Conservation (phyloP, 2,329 filamentous ascomycete species). For the Alternaria tenuissima region DNA sequence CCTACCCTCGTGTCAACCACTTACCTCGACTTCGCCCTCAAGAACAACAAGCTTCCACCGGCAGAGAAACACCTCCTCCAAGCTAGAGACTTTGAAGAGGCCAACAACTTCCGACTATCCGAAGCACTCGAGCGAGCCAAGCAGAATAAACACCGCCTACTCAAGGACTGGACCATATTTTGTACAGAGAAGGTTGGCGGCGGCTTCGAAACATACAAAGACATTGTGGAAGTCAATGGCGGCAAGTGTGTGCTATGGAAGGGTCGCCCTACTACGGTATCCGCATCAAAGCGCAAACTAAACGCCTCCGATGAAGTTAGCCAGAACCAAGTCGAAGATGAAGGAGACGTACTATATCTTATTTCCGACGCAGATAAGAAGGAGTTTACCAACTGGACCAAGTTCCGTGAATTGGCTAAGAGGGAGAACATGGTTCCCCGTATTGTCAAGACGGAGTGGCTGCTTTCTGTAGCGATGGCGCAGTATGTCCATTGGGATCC, state of each 20-base stretch:
- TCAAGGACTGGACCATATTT: constrained; percentile 81
- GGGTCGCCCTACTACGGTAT: constrained; percentile 74
- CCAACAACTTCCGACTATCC: constrained; percentile 72
- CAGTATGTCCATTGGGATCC: constrained; percentile 69
- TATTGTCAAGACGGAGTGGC: constrained; percentile 87
- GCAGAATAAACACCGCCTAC: constrained; percentile 76
- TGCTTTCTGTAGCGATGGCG: constrained; percentile 87
- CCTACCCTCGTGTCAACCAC: constrained; percentile 78
- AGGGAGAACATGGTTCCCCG: constrained; percentile 81
- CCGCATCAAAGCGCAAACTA: constrained; percentile 52
- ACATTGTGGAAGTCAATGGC: constrained; percentile 88
- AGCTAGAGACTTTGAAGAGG: constrained; percentile 77
- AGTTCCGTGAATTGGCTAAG: constrained; percentile 80
- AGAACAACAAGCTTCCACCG: constrained; percentile 70
- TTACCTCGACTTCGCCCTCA: constrained; percentile 81
- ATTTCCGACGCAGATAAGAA: constrained; percentile 71
- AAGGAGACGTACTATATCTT: constrained; percentile 71
- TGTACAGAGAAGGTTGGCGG: constrained; percentile 82
- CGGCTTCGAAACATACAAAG: constrained; percentile 82
- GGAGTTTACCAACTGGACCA: constrained; percentile 79
- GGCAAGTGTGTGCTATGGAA: constrained; percentile 81
- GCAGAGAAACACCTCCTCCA: constrained; percentile 72
- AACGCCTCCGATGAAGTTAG: constrained; percentile 45
- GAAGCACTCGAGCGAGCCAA: constrained; percentile 75
- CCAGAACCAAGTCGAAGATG: constrained; percentile 70